A percentile compares a stretch with the other conserved stretches of the same genome.
Conservation (phyloP, 169 alveolate genomes). For the Cytauxzoon felis region DNA sequence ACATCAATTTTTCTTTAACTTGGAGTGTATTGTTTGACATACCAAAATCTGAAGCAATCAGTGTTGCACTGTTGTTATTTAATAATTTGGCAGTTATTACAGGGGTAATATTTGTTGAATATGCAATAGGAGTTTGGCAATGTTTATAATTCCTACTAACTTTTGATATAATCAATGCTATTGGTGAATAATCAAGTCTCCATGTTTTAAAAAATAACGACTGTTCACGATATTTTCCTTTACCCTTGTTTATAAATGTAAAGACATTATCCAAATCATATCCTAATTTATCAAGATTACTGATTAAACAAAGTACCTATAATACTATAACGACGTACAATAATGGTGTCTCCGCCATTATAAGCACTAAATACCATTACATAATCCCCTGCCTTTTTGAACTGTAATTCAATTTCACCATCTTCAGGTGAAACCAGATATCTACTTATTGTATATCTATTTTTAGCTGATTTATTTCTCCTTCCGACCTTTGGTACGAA, state of each 20-base stretch:
- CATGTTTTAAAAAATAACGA: slow-evolving; percentile 48
- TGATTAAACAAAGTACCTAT: not conserved
- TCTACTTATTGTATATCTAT: not conserved
- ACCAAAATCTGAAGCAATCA: slow-evolving; percentile 23
- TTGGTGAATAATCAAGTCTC: slow-evolving; percentile 15
- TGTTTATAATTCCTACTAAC: not conserved
- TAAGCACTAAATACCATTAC: not conserved
- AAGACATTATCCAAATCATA: slow-evolving; percentile 7
- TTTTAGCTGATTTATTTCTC: not conserved
- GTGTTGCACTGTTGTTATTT: slow-evolving; percentile 2
- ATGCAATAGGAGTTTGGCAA: slow-evolving; percentile 27
- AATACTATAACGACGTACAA: not conserved
- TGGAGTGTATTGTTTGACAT: slow-evolving; percentile 1
- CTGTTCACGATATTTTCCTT: slow-evolving; percentile 5
- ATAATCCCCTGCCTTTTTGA: not conserved
- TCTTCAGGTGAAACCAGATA: not conserved
- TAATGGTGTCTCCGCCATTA: not conserved
- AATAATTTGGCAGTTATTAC: not conserved
- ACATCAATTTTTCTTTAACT: not conserved
- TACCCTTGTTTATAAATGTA: not conserved
- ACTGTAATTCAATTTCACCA: not conserved
- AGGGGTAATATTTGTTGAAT: slow-evolving; percentile 6
- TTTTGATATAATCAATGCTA: slow-evolving; percentile 17
- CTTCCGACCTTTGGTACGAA: slow-evolving; percentile 1
- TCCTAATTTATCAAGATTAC: slow-evolving; percentile 6